Conservation (phyloP, 2,329 filamentous ascomycete species). For the Trichoderma sp. region DNA sequence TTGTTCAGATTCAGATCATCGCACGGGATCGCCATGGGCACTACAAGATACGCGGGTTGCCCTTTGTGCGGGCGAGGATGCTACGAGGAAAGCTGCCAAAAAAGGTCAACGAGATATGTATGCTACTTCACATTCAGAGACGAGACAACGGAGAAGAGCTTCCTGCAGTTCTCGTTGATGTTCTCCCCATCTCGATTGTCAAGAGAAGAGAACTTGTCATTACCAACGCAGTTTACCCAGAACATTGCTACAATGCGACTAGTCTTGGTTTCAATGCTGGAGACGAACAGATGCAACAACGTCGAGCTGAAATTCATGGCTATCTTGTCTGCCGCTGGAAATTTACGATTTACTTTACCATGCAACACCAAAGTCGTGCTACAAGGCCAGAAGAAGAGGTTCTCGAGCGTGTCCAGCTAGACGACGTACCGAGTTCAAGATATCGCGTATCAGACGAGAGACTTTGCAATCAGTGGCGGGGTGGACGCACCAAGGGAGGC, state of each 20-base stretch:
- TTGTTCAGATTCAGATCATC: slow-evolving; percentile 44
- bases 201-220: slow-evolving; percentile 43
- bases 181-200: slow-evolving; percentile 39
- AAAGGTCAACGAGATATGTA: slow-evolving; percentile 44
- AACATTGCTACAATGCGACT: slow-evolving; percentile 29
- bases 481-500: slow-evolving; percentile 31
- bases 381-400: slow-evolving; percentile 37
- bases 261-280: slow-evolving; percentile 23
- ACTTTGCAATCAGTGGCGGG: slow-evolving; percentile 35
- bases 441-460: slow-evolving; percentile 32
- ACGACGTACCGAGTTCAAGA: slow-evolving; percentile 31
- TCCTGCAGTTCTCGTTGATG: slow-evolving; percentile 41
- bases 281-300: neutral
- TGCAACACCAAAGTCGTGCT: slow-evolving; percentile 21
- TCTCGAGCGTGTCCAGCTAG: slow-evolving; percentile 32
- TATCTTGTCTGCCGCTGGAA: slow-evolving; percentile 54
- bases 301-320: slow-evolving; percentile 23
- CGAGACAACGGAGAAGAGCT: slow-evolving; percentile 31
- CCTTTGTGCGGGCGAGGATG: slow-evolving; percentile 36
- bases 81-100: slow-evolving; percentile 38
- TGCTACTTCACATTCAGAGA: slow-evolving; percentile 38
- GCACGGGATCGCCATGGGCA: slow-evolving; percentile 29
- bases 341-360: slow-evolving; percentile 29
- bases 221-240: slow-evolving; percentile 54
- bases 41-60: slow-evolving; percentile 38